Base-by-base conservation (phyloP, 345 rosid species). In the Aegle marmelos region DNA sequence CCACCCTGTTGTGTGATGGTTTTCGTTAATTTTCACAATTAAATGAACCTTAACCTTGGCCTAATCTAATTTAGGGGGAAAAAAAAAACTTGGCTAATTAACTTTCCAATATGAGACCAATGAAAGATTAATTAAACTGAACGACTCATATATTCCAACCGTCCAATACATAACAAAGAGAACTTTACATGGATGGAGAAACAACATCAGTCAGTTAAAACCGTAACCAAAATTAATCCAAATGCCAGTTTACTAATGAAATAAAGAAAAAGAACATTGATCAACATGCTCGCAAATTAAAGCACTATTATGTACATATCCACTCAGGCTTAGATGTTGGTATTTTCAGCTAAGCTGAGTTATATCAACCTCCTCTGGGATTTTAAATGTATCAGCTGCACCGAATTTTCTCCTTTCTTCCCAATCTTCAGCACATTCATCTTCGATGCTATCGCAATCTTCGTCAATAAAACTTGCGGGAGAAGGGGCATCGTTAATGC, bases 351-450 rank as follows among this genome's bases (percentile, higher is more conserved):
- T 88, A 36, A 89, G 84, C 13, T 76, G 83, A 70, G 91, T 50
- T 62, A 87, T 78, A 39, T 91, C 93, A 39, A 91, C 28, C 16
- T 68, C 88, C 50, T 87, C 91, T 0, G 91, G 88, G 41, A 88
- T 17, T 79, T 68, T 87, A 69, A 91, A 91, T 7, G 89, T 84
- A 58, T 78, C 89, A 14, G 96, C 92, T 16, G 95, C 92, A 9
- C 93, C 95, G 19, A 91, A 87, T 84, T 90, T 91, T 71, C 91
- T 85, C 50, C 85, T 34, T 60, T 90, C 92, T 79, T 88, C 92
- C 76, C 66, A 73, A 76, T 74, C 88, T 25, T 88, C 85, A 0
- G 69, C 28, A n/a, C 71, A 54, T 25, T 84, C 88, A 8, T 79
- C 90, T 27, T 87, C 91, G 1, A 58, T 21, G 53, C 75, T 76